Base-by-base conservation (phyloP, 306 rosid genomes). In the Castanea crenata region DNA sequence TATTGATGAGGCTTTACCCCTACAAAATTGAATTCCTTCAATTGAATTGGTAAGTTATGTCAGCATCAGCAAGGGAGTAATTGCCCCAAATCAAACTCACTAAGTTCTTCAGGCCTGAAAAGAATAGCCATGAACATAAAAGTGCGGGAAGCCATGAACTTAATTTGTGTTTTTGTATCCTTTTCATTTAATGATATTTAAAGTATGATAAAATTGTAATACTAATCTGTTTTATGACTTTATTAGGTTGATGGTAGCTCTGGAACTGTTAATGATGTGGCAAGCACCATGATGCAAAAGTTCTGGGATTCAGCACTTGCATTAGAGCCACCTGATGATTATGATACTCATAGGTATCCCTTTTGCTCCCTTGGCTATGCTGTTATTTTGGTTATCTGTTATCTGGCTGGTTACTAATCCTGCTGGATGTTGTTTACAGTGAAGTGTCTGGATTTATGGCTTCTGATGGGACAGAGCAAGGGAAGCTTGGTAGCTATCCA, bases 231-330 rank as follows among this genome's bases (percentile, higher is more conserved):
- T 9, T 27, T 69, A 21, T 67, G 35, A 10, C 58, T 54, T 67
- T 69, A 75, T 58, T 80, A 95, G 98, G 92, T 88, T 69, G 98
- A 93, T 67, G 91, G 79, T 89, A 82, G 92, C 77, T 85, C 96
- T 23, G 98, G 93, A 74, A 77, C 93, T 73, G 97, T 83, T 76
- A 91, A 84, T 79, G 98, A 91, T 83, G 65, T 91, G 85, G 92
- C 96, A 84, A 90, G 83, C 89, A 89, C 96, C 84, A 85, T 93
- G 83, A 92, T 95, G 98, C 98, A 95, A 83, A 93, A 88, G 74
- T 95, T 95, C 83, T 95, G 99, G 99, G 99, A 95, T 79, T 93
- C 98, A 2, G 96, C 98, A 59, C 83, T 93, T 81, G 79, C 90
- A 71, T 75, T 89, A 82, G 99, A 93, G 79, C 91, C 97, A 18